Evolutionary conservation across 164 flowering plant species (phyloP), one percentile per base, ranked within the genome.

Genomic region (Santalum album): DNA sequence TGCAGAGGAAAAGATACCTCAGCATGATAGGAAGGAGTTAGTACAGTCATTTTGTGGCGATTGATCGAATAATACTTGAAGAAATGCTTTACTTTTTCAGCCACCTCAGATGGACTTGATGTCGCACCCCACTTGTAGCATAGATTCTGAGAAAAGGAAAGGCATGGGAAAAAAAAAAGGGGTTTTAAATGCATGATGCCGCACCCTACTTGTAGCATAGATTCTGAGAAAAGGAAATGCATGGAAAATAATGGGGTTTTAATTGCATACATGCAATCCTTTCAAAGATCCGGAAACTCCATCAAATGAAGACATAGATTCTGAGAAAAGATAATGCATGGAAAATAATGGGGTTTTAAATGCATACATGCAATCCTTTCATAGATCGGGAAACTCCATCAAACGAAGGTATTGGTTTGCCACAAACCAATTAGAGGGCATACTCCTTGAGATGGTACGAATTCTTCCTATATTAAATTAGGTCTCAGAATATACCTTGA

Each of bases 61-160:
- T 91, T 91, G 68, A 88, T 91, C 24, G 98, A 91, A 60, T 91
- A 91, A 60, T 86, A 86, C 73, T 86, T 88, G 81, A 91, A 88
- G 79, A 91, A 91, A 66, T 86, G 71, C 60, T 91, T 88, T 73
- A 88, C 98, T 75, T 88, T 91, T 9, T 78, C 92, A 20, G 84
- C 92, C 20, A 91, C 78, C 67, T 91, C 94, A 15, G 69, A 53
- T 34, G 90, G 87, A 57, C 78, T 69, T 53, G 84, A 57, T 67
- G 46, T 81, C 32, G 76, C 69, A 65, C 88, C 85, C 98, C 98
- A 91, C 64, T 66, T 79, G 58, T 72, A 79, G 74, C 96, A 86
- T 5, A 91, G 89, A 60, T 91, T 84, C 98, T 91, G 73, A 42
- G 63, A 61, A 21, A 27, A 58, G 20, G 17, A 49, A 61, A 42